phyloP scores from a whole-genome alignment of 768 basidiomycete genomes.

The Psilocybe azurescens region DNA sequence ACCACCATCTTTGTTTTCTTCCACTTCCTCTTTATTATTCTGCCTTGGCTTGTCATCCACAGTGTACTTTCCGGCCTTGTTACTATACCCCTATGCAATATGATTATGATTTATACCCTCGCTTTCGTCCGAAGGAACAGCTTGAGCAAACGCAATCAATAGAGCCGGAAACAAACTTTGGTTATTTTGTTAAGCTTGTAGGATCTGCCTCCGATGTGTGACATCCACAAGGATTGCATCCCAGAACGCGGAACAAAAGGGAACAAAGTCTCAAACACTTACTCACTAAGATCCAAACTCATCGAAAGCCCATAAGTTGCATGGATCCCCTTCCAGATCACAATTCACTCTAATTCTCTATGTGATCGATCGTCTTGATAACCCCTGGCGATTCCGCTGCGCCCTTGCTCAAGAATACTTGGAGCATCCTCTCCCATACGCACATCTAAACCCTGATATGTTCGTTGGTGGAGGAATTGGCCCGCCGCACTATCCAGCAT shows the following conservation, averaged over 20 bases:
- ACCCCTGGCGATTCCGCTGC: conserved; percentile 87
- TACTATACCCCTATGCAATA: background rate
- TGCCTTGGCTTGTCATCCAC: background rate
- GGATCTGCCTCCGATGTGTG: too few relatives aligned
- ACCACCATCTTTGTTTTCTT: too few relatives aligned
- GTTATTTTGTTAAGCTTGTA: too few relatives aligned
- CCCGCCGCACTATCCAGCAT: conserved; percentile 77
- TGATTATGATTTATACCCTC: conserved; percentile 1
- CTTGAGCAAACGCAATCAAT: too few relatives aligned
- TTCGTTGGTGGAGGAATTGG: conserved; percentile 73
- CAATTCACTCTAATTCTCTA: conserved; percentile 9
- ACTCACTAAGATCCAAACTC: background rate
- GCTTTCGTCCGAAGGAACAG: background rate
- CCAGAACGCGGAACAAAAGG: too few relatives aligned
- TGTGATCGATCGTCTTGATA: conserved; percentile 65
- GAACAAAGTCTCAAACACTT: too few relatives aligned
- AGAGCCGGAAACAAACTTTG: too few relatives aligned
- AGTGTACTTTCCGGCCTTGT: background rate
- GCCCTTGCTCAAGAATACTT: conserved; percentile 83
- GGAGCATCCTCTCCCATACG: conserved; percentile 81
- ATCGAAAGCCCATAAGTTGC: background rate
- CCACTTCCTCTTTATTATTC: background rate
- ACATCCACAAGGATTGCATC: too few relatives aligned
- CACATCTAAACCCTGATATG: conserved; percentile 83
- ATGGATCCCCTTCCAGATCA: background rate